Base-by-base conservation (phyloP, 129 eudicot genomes). In the Chrysanthemum lavandulifolium region DNA sequence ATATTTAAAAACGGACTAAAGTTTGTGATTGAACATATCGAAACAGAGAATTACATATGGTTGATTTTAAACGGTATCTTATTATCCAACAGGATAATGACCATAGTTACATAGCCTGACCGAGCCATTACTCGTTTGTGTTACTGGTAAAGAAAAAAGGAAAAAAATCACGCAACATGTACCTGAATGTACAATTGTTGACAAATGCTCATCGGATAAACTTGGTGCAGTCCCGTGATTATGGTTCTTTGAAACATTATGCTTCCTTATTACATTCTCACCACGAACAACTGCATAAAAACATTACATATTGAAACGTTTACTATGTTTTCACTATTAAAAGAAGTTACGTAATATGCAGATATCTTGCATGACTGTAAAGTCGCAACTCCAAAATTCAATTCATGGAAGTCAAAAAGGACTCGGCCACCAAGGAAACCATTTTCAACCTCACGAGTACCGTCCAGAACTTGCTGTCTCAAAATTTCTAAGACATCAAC, bases 391-490 rank as follows among this genome's bases (percentile, higher is more conserved):
- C 40, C 7, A 33, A 29, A 29, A 2, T 29, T 29, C 4, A 29
- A 29, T 65, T 2, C 33, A 29, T 29, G 33, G 33, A 29, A 33
- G 40, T 33, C 40, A 5, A 5, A 5, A 33, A 33, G 40, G 7
- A 33, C 40, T 33, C 40, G 40, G 40, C 7, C 40, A 33, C 40
- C 40, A 33, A 4, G 40, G 40, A 80, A 83, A 67, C 82, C 72
- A 61, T 81, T 90, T 65, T 90, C 96, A 73, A 86, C 82, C 74
- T 80, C 84, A 74, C 78, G 79, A 16, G 88, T 86, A 70, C 92
- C 91, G 76, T 86, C 93, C 49, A 94, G 71, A 70, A 94, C 85
- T 76, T 79, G 74, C 67, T 87, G 84, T 69, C 93, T 90, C 58
- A 80, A 71, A 56, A 79, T 69, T 75, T 94, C 98, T 72, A 90